A percentile compares a stretch with the other conserved stretches of the same genome.
phyloP scores from a whole-genome alignment of 306 rosid species.

The Prunus salicina region DNA sequence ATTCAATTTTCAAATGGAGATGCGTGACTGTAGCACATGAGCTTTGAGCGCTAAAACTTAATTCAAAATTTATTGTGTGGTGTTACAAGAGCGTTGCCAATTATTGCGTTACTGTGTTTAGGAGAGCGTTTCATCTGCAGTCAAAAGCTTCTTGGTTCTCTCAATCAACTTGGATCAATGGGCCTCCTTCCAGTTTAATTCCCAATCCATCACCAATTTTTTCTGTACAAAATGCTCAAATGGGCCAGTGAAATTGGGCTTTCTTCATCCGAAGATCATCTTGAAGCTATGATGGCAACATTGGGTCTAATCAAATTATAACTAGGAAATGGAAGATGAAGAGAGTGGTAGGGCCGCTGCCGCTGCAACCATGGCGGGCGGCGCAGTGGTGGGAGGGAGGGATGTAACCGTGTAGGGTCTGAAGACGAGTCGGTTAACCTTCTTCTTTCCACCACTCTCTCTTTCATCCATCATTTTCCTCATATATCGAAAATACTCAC shows the following conservation, averaged over 20 bases:
- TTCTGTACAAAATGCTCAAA: background rate
- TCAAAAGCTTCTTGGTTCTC: background rate
- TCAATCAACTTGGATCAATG: background rate
- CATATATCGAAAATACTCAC: too few species aligned
- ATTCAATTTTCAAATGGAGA: background rate
- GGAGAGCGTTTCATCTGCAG: background rate
- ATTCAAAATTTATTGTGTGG: slow-evolving; percentile 5
- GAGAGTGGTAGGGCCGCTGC: too few species aligned
- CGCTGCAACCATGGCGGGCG: too few species aligned
- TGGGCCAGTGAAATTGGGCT: background rate
- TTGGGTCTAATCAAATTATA: too few species aligned
- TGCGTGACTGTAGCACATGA: background rate
- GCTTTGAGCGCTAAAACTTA: slow-evolving; percentile 15
- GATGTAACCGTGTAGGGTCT: too few species aligned
- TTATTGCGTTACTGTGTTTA: background rate
- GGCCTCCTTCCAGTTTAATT: background rate
- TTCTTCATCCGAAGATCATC: too few species aligned
- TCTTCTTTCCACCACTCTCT: too few species aligned
- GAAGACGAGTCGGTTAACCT: too few species aligned
- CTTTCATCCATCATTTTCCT: too few species aligned
- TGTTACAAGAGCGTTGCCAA: background rate
- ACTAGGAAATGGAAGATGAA: too few species aligned
- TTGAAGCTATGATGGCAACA: too few species aligned
- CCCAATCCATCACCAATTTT: background rate
- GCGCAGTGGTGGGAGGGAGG: too few species aligned